Percentiles rank a stretch among this genome's conserved stretches.
Evolutionary conservation across 345 rosid genomes (phyloP).

Genomic region (Lepidium africanum): DNA sequence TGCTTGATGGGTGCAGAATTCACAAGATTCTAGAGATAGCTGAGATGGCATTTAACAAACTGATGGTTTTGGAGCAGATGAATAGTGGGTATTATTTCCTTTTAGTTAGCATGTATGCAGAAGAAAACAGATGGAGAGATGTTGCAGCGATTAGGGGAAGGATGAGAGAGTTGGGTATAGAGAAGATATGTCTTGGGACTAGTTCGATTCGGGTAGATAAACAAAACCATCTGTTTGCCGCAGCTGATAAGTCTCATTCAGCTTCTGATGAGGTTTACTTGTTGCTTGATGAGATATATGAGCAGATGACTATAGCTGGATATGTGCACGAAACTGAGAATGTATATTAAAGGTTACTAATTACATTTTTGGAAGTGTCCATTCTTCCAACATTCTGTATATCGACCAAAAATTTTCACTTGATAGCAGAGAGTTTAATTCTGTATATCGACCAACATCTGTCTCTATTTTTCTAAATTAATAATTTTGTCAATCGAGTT

Average conservation of each 20-base stretch:
- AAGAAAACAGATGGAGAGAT: constrained; percentile 58
- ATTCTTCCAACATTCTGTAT: background rate
- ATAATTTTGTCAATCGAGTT: too few species aligned
- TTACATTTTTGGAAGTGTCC: background rate
- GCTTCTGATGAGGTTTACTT: constrained; percentile 40
- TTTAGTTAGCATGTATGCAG: constrained; percentile 57
- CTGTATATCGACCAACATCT: too few species aligned
- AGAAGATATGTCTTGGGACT: constrained; percentile 53
- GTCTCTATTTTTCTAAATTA: too few species aligned
- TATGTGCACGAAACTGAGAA: constrained; percentile 10
- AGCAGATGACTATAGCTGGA: constrained; percentile 39
- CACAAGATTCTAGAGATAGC: constrained; percentile 62
- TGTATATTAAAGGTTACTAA: constrained; percentile 10
- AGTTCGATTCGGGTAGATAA: constrained; percentile 62
- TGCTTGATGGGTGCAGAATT: constrained; percentile 61
- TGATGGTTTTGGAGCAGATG: constrained; percentile 57
- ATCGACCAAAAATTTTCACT: background rate
- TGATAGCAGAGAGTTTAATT: too few species aligned
- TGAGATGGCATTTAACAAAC: constrained; percentile 37
- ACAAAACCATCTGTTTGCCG: constrained; percentile 47
- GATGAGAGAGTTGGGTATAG: constrained; percentile 52
- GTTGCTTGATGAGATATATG: constrained; percentile 45
- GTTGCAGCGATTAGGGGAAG: constrained; percentile 45
- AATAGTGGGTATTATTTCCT: constrained; percentile 54
- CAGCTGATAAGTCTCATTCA: constrained; percentile 50